Conservation (phyloP, 2,329 filamentous ascomycete genomes). For the Scytalidium sp. region DNA sequence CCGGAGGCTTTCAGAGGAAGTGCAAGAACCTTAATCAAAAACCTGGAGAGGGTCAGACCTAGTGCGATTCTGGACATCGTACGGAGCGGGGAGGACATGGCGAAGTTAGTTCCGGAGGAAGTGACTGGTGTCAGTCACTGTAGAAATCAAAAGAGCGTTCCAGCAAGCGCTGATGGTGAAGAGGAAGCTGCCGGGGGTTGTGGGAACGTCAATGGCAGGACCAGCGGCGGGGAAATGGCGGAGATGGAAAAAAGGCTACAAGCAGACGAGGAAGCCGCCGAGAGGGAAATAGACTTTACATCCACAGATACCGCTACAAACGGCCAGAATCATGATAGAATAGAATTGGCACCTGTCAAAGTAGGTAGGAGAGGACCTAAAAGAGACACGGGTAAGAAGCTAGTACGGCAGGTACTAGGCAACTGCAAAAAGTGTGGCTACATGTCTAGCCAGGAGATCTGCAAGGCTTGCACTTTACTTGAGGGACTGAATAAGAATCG, state of each 20-base stretch:
- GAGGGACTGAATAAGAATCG: conserved; percentile 86
- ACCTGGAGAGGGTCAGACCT: conserved; percentile 85
- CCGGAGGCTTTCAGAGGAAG: conserved; percentile 95
- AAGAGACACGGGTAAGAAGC: conserved; percentile 29
- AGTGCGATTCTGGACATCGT: conserved; percentile 96
- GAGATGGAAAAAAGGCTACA: conserved; percentile 74
- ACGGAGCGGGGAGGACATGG: conserved; percentile 94
- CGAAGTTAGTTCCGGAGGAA: conserved; percentile 70
- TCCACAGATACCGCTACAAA: conserved; percentile 11
- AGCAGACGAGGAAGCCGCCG: conserved; percentile 57
- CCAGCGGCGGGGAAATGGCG: conserved; percentile 74
- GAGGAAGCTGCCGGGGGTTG: conserved; percentile 67
- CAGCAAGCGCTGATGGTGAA: conserved; percentile 28
- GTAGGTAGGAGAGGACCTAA: conserved; percentile 15
- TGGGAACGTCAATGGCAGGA: conserved; percentile 65
- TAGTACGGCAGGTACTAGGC: conserved; percentile 70
- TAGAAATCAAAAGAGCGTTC: conserved; percentile 37
- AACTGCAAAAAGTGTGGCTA: conserved; percentile 88
- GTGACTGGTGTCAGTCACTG: conserved; percentile 45
- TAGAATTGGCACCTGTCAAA: conserved; percentile 9
- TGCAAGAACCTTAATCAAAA: conserved; percentile 89
- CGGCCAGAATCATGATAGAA: conserved; percentile 21
- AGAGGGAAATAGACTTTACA: conserved; percentile 66
- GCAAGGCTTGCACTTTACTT: conserved; percentile 88
- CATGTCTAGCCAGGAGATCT: conserved; percentile 89